Base-by-base conservation (phyloP, 192 early-diverging fungal genomes). In the Lunasporangiospora selenospora region DNA sequence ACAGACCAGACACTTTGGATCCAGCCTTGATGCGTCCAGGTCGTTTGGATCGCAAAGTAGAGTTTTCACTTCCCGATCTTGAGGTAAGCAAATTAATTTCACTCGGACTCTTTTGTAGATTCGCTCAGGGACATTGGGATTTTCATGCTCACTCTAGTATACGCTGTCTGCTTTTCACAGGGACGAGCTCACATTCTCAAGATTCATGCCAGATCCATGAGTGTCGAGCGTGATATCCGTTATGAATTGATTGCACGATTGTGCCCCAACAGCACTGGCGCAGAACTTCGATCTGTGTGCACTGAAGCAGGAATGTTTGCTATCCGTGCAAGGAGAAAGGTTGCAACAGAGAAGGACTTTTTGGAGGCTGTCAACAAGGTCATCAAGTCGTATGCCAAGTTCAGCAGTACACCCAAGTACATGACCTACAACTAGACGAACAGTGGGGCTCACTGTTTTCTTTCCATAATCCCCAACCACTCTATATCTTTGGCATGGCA, bases 281-380 rank as follows among this genome's bases (percentile, higher is more conserved):
- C 98, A 18, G 98, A 99, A 81, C 82, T 99, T 53, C 89, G 98
- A 58, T 93, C 90, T 76, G 98, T 99, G 50, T 99, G 98, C 83
- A 99, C 98, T 29, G 98, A 99, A 80, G 96, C 98, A 8, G 98
- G 98, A 55, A 99, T 99, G 98, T 99, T 95, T 87, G 98, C 98
- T 2, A 99, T 99, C 62, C 86, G 98, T 12, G 92, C 95, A 50
- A 86, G 98, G 76, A 89, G 96, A 87, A 98, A 98, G 90, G 88
- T 98, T 16, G 97, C 98, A 18, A 98, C 95, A 21, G 98, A 99
- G 77, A 98, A 99, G 85, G 98, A 99, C 84, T 99, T 98, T 82
- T 87, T 99, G 81, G 97, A 99, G 77, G 84, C 96, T 24, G 97
- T 99, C 15, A 95, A 98, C 84, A 99, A 99, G 88, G 98, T 99